phyloP scores from a whole-genome alignment of 176 grass and related monocot genomes.

The Zizania latifolia region DNA sequence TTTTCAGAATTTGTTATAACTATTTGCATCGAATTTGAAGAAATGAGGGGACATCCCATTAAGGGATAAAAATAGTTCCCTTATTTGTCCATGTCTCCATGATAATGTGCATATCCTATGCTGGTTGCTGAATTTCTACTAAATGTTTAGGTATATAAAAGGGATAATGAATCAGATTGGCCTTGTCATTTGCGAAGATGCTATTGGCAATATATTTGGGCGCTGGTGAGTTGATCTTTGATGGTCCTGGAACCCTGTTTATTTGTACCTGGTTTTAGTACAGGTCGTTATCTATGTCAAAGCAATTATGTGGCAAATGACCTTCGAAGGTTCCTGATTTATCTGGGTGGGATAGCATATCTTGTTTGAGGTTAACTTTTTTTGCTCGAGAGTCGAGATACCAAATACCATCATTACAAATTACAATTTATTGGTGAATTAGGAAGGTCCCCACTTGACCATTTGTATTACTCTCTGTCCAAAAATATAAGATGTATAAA shows the following conservation, averaged over 20 bases:
- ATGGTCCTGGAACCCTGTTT: background rate
- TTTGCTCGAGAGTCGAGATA: too few species aligned
- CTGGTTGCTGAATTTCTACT: background rate
- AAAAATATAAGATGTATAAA: too few species aligned
- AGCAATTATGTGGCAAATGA: background rate
- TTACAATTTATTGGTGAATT: background rate
- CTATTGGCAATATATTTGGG: conserved; percentile 91
- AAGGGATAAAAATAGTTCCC: too few species aligned
- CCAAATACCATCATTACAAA: background rate
- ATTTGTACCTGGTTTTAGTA: background rate
- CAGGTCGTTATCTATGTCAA: background rate
- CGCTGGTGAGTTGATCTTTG: conserved; percentile 57
- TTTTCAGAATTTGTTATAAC: too few species aligned
- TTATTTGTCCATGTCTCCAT: too few species aligned
- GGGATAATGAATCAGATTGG: conserved; percentile 66
- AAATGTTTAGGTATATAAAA: conserved; percentile 65
- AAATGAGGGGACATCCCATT: too few species aligned
- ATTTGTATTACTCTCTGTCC: too few species aligned
- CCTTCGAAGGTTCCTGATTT: background rate
- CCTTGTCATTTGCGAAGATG: conserved; percentile 64
- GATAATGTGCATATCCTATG: background rate
- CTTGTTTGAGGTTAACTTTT: background rate
- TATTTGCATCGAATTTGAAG: too few species aligned
- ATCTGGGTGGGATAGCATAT: background rate
- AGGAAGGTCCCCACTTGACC: background rate